Evolutionary conservation across 176 grass and related monocot species (phyloP), one percentile per base, ranked within the genome.

Genomic region (Chloris gayana): DNA sequence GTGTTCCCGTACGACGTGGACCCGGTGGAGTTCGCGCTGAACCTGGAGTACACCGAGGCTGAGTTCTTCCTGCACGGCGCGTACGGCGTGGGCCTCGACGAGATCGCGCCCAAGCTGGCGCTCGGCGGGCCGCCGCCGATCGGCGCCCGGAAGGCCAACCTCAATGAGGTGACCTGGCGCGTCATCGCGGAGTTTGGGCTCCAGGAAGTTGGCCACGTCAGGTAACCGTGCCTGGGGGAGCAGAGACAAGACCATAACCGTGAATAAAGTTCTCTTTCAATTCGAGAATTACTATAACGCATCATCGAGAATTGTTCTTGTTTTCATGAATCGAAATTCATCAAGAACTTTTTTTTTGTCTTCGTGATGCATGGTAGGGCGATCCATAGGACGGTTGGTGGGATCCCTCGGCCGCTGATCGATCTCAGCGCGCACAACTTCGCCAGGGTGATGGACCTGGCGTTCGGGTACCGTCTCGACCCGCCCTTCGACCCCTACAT

Each of bases 181-280:
- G 32, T 95, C 85, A n/a, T 53, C 8, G 75, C 61, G 0, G 95
- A 98, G 90, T 98, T 98, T 42, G 90, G 78, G 7, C 86, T 79
- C 14, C 84, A 98, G 65, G 95, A 98, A 85, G 85, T 94, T 25
- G 89, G 83, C 8, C 94, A 97, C 72, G 0, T 97, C 6, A 97
- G 91, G 94, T 97, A 14, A 12, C 6, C 21, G 50, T 56, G 21
- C 7, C 6, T 1, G 13, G 18, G 21, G 19, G 18, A 54, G 17
- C 50, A 21, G 15, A 49, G 11, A n/a, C n/a, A 18, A 50, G 2
- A 18, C 15, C 19, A 54, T 0, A 57, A 57, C 54, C 21, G 12
- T 60, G 57, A n/a, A 27, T 59, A 26, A 26, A 9, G 54, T 24
- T 57, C 24, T 57, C 22, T 24, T 57, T 50, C n/a, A n/a, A n/a